phyloP scores from a whole-genome alignment of 768 basidiomycete species.

The Naematelia aurantialba region DNA sequence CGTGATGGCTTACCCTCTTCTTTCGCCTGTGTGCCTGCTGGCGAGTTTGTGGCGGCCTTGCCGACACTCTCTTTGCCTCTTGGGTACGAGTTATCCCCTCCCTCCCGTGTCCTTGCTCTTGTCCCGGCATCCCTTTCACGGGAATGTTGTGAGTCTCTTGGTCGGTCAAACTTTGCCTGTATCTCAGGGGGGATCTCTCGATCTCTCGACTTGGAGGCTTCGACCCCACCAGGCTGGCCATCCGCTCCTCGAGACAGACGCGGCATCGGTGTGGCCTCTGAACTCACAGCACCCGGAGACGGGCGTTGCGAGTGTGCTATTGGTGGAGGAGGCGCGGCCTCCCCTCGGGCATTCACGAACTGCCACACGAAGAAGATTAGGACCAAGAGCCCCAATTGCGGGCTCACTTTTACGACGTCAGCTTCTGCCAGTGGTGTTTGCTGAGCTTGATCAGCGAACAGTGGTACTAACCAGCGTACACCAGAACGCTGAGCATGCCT shows the following conservation, averaged over 20 bases:
- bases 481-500: constrained; percentile 24
- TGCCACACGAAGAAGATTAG: constrained; percentile 32
- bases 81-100: too few relatives aligned
- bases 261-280: too few relatives aligned
- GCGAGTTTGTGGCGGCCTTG: too few relatives aligned
- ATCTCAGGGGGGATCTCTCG: constrained; percentile 10
- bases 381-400: constrained; percentile 25
- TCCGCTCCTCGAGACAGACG: background rate
- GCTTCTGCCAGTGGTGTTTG: background rate
- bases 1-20: too few relatives aligned
- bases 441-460: too few relatives aligned
- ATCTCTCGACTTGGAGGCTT: background rate
- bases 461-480: constrained; percentile 24
- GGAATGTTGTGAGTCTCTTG: background rate
- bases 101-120: constrained; percentile 1
- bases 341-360: constrained; percentile 2
- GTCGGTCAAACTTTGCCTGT: constrained; percentile 7
- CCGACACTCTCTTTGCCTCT: too few relatives aligned
- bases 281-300: background rate
- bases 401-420: constrained; percentile 21
- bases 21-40: too few relatives aligned
- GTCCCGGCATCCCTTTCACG: background rate
- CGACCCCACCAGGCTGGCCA: background rate
- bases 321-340: background rate
- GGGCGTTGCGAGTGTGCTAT: background rate